Conservation (phyloP, 2,329 filamentous ascomycete genomes). For the Dryadomyces quercus-mongolicae region DNA sequence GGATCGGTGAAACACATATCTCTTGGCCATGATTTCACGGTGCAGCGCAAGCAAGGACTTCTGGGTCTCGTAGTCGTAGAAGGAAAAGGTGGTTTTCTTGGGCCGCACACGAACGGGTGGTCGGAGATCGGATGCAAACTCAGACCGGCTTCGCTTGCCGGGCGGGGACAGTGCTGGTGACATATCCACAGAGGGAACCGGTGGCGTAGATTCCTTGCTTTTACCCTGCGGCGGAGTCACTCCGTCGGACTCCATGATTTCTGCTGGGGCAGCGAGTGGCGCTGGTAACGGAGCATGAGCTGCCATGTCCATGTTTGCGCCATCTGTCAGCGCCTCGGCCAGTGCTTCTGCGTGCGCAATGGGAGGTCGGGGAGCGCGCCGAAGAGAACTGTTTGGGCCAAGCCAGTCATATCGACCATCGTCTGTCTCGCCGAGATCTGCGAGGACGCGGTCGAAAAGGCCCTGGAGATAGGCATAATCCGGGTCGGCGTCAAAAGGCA, state of each 20-base stretch:
- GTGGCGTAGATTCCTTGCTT: no score
- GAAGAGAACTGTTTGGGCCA: conserved; percentile 47
- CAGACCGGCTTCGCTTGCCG: conserved; percentile 9
- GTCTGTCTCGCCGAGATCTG: conserved; percentile 84
- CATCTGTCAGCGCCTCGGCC: neutral
- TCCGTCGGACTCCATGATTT: conserved; percentile 23
- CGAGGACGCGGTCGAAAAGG: conserved; percentile 86
- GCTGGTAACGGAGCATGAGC: conserved; percentile 20
- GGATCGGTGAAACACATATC: conserved; percentile 10
- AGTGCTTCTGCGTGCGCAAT: neutral
- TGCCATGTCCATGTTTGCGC: conserved; percentile 40
- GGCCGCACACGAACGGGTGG: conserved; percentile 7
- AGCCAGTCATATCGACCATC: conserved; percentile 99
- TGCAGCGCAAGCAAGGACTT: conserved; percentile 1
- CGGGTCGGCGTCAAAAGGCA: conserved; percentile 94
- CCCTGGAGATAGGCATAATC: conserved; percentile 96
- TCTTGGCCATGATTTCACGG: conserved; percentile 9
- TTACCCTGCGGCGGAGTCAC: no score
- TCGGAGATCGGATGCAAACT: conserved; percentile 9
- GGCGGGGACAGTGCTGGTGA: conserved; percentile 13
- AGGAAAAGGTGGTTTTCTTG: neutral
- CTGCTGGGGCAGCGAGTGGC: conserved; percentile 11
- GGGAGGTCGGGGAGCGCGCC: neutral
- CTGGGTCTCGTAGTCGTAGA: conserved; percentile 10
- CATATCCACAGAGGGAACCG: neutral